A percentile compares a stretch with the other conserved stretches of the same genome.
Evolutionary conservation across 768 basidiomycete species (phyloP).

Genomic region (Candolleomyces eurysporus): DNA sequence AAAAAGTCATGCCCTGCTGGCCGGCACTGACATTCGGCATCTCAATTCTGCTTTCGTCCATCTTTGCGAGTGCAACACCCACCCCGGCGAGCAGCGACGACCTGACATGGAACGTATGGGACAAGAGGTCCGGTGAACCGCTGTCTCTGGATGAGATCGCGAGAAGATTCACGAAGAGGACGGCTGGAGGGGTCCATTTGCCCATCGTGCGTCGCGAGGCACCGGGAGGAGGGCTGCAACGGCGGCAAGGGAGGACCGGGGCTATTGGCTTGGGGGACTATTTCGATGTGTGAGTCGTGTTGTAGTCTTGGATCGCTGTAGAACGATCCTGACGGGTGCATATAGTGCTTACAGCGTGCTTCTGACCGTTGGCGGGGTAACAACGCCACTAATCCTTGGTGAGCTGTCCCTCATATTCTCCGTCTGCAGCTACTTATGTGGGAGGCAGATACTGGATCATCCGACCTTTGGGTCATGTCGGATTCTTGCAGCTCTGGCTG

Average conservation of each 20-base stretch:
- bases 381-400: conserved; percentile 63
- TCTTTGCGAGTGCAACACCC: background rate
- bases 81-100: background rate
- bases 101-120: background rate
- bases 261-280: conserved; percentile 59
- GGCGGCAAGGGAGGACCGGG: conserved; percentile 24
- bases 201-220: conserved; percentile 30
- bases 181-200: conserved; percentile 34
- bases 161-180: conserved; percentile 23
- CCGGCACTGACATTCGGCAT: background rate
- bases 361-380: conserved; percentile 51
- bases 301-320: background rate
- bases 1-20: background rate
- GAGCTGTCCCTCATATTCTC: conserved; percentile 9
- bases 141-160: conserved; percentile 22
- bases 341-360: conserved; percentile 63
- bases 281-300: conserved; percentile 54
- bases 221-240: conserved; percentile 17
- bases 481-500: conserved; percentile 50
- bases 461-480: conserved; percentile 74
- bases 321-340: background rate
- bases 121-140: background rate
- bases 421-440: background rate
- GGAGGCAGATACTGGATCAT: conserved; percentile 67
- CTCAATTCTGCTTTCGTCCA: background rate